Percentiles rank a stretch among this genome's conserved stretches.
phyloP scores from a whole-genome alignment of 2,329 filamentous ascomycete species.

The Nemania serpens region DNA sequence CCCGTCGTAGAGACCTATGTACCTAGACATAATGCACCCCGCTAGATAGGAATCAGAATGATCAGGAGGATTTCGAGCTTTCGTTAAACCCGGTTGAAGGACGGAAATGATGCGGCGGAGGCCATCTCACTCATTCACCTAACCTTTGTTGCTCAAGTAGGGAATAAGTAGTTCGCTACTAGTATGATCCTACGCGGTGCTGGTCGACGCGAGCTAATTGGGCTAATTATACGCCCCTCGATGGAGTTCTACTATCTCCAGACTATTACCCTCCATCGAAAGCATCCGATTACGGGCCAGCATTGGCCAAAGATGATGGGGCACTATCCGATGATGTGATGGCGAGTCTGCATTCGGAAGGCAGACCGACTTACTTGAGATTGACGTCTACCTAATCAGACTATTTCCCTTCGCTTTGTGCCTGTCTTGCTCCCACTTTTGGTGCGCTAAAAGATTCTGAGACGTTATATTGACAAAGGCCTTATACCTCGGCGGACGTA shows the following conservation, averaged over 20 bases:
- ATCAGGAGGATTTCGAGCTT: too few relatives aligned
- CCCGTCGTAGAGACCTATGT: not conserved
- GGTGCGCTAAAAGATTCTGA: too few relatives aligned
- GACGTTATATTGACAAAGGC: too few relatives aligned
- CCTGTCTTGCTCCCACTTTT: not conserved
- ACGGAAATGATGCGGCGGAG: not conserved
- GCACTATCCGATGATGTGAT: not conserved
- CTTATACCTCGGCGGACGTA: not conserved
- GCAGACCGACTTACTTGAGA: not conserved
- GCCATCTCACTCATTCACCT: not conserved
- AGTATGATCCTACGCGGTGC: not conserved
- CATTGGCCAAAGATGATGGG: not conserved
- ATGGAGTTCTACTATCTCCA: not conserved
- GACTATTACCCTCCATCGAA: not conserved
- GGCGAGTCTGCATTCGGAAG: constrained; percentile 3
- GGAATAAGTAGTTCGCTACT: not conserved
- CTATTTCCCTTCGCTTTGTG: not conserved
- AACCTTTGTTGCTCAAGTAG: too few relatives aligned
- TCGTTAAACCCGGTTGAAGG: not conserved
- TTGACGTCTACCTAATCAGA: not conserved
- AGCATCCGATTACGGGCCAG: not conserved
- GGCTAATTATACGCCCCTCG: not conserved
- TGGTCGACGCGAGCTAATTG: not conserved
- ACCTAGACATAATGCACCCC: too few relatives aligned
- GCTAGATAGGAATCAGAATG: too few relatives aligned